Base-by-base conservation (phyloP, 441 rosid genomes). In the Iberis amara region DNA sequence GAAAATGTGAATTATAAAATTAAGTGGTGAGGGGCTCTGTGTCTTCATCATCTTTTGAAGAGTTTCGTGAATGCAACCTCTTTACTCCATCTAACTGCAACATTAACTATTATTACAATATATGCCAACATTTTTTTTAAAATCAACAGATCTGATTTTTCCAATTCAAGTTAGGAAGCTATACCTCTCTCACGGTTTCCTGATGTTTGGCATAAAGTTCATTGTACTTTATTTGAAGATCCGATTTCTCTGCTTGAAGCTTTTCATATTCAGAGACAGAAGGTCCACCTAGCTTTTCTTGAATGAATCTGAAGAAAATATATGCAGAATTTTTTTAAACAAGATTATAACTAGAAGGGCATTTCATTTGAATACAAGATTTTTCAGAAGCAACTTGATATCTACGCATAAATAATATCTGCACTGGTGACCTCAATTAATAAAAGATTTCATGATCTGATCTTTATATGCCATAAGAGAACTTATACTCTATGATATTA, bases 221-320 rank as follows among this genome's bases (percentile, higher is more conserved):
- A 66, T 73, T 78, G 57, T 86, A 79, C 72, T 79, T 85, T 8
- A 60, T 65, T 54, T 64, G 85, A 75, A 87, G 61, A 66, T 85
- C 90, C 5, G 86, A 62, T 64, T 78, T 57, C 68, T 83, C 95
- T 27, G 83, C 80, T 70, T 90, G 89, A 64, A 90, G 75, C 75
- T 80, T 87, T 67, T 87, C 89, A 45, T 78, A 81, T 39, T 91
- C 94, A 2, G 86, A 72, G 31, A 73, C 53, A 35, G 79, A 78
- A 18, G 90, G 95, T 63, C 90, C 94, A 4, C 95, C 95, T 70
- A 87, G 69, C 68, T 85, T 85, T 24, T 90, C 86, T 58, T 83
- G 94, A 59, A 87, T 57, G 32, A 86, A 90, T 68, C 96, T 90
- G 73, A 21, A 30, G 40, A 39, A 18, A 18, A 18, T 38, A 61